Evolutionary conservation across 2,329 filamentous ascomycete species (phyloP).

Genomic region (Coniochaeta hoffmannii): DNA sequence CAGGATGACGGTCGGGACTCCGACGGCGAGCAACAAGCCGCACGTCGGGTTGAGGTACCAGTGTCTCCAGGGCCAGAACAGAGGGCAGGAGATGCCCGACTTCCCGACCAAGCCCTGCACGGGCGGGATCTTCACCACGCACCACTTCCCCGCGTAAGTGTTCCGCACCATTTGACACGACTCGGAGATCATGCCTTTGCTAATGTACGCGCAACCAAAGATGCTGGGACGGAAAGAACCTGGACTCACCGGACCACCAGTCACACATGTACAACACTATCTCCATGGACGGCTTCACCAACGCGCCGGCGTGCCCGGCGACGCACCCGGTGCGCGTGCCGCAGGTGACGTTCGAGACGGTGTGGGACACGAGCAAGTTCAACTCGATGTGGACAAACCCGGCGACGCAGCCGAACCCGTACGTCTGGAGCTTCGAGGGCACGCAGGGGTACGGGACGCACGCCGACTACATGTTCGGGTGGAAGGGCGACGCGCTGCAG

Average conservation of each 20-base stretch:
- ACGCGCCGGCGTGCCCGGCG: constrained; percentile 6
- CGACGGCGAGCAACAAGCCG: constrained; percentile 3
- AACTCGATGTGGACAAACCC: constrained; percentile 16
- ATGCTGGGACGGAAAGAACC: constrained; percentile 13
- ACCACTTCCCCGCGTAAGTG: constrained; percentile 14
- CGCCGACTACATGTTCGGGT: constrained; percentile 8
- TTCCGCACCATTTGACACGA: not conserved
- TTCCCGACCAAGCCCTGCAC: constrained; percentile 11
- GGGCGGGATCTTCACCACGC: constrained; percentile 12
- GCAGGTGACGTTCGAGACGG: constrained; percentile 10
- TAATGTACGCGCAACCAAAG: not conserved
- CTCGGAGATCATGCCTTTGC: not conserved
- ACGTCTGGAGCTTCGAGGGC: constrained; percentile 11
- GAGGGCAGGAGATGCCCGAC: constrained; percentile 9
- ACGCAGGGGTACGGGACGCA: constrained; percentile 5
- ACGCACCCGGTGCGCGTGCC: constrained; percentile 10
- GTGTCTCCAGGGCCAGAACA: constrained; percentile 8
- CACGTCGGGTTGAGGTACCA: constrained; percentile 11
- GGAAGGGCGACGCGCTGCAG: constrained; percentile 8
- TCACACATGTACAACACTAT: constrained; percentile 11
- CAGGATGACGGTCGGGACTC: constrained; percentile 15
- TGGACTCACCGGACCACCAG: constrained; percentile 10
- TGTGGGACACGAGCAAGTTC: constrained; percentile 11
- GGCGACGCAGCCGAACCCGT: constrained; percentile 4
- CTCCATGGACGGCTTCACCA: constrained; percentile 8